A percentile compares a stretch with the other conserved stretches of the same genome.
Evolutionary conservation across 176 grass and related monocot species (phyloP).

Genomic region (Hyparrhenia diplandra): DNA sequence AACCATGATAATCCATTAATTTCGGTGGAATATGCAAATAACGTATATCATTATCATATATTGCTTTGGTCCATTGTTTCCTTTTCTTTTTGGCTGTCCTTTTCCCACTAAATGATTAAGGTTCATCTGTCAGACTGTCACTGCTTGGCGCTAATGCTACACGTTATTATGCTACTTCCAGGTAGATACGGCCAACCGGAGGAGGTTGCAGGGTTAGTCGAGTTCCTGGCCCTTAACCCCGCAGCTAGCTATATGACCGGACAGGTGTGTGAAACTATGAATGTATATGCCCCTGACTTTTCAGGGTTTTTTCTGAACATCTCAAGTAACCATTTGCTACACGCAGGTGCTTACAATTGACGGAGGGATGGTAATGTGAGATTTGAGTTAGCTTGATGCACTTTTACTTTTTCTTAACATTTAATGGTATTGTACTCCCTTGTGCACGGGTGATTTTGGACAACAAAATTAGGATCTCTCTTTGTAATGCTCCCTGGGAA

Average conservation of each 20-base stretch:
- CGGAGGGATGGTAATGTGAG: conserved; percentile 71
- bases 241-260: conserved; percentile 48
- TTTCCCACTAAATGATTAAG: neutral
- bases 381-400: neutral
- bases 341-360: conserved; percentile 59
- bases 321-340: neutral
- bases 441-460: conserved; percentile 18
- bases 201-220: conserved; percentile 48
- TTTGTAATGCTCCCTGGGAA: neutral
- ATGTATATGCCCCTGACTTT: neutral
- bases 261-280: conserved; percentile 31
- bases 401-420: neutral
- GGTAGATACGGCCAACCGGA: conserved; percentile 88
- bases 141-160: neutral
- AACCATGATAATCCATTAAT: neutral
- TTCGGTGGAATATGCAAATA: neutral
- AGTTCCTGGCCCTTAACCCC: conserved; percentile 46
- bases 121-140: neutral
- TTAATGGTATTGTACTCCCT: neutral
- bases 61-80: neutral
- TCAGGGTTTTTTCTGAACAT: neutral
- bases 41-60: neutral
- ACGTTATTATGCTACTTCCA: conserved; percentile 27
- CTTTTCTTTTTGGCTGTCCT: neutral
- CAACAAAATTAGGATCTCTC: neutral